Conservation (phyloP, 441 rosid genomes). For the Syzygium malaccense region DNA sequence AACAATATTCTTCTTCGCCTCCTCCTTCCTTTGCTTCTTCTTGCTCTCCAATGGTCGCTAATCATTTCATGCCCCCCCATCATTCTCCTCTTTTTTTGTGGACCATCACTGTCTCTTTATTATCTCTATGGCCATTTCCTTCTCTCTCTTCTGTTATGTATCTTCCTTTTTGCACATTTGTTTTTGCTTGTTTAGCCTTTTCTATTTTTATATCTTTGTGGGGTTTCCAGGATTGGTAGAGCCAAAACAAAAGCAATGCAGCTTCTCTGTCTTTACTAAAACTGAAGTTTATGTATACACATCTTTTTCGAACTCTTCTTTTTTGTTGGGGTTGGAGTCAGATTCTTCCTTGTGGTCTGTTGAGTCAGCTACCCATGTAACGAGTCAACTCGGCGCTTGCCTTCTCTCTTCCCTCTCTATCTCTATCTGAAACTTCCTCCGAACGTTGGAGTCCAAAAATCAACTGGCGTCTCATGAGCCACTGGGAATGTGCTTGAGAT, state of each 20-base stretch:
- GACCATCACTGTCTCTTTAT: conserved; percentile 49
- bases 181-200: conserved; percentile 12
- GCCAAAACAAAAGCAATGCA: conserved; percentile 26
- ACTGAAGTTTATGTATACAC: background rate
- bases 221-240: conserved; percentile 15
- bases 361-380: background rate
- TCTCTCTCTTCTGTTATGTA: background rate
- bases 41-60: conserved; percentile 6
- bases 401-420: background rate
- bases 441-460: conserved; percentile 65
- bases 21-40: background rate
- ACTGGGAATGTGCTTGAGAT: conserved; percentile 59
- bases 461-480: conserved; percentile 56
- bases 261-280: conserved; percentile 14
- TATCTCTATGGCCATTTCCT: conserved; percentile 32
- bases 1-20: background rate
- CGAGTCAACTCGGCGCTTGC: background rate
- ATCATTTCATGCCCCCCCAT: conserved; percentile 34
- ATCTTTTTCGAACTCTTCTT: background rate
- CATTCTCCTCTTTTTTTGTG: conserved; percentile 49
- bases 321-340: conserved; percentile 20
- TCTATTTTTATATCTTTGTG: background rate
- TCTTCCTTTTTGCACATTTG: background rate
- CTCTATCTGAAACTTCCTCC: conserved; percentile 59
- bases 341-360: conserved; percentile 14